Evolutionary conservation across 2,329 filamentous ascomycete species (phyloP), one percentile per base, ranked within the genome.

Genomic region (Paramyrothecium sp.): DNA sequence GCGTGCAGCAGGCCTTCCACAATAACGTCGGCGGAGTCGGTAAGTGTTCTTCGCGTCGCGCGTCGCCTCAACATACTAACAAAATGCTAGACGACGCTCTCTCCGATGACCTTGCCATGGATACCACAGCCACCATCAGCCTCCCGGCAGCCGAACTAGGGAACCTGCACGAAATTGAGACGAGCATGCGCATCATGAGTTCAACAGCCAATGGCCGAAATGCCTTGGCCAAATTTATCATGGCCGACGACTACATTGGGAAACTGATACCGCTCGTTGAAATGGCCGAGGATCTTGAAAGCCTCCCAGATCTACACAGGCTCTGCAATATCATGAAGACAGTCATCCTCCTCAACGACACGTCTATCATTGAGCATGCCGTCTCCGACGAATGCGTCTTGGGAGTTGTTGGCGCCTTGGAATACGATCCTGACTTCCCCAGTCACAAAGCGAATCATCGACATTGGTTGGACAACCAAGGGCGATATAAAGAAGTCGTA

Each of bases 321-420:
- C 80, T 99, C 50, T 99, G 95, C 84, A 97, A 92, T 72, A 97
- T 99, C 71, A 95, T 97, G 91, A 99, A 99, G 80, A 90, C 89
- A 58, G 84, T 98, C 56, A 96, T 99, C 55, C 80, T 98, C 54
- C 85, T 98, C 61, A 99, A 98, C 76, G 95, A 99, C 71, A 96
- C 90, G 30, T 84, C 88, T 58, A 96, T 99, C 61, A 97, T 99
- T 67, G 95, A 99, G 74, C 89, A 92, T 65, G 90, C 94, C 16
- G 93, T 99, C 23, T 91, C 90, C 16, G 94, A 98, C 74, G 87
- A 92, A 57, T 89, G 93, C 63, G 88, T 98, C 49, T 78, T 96
- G 63, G 95, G 94, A 19, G 94, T 98, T 23, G 93, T 99, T 41
- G 95, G 95, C 59, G 95, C 95, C 22, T 80, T 99, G 61, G 95